phyloP scores from a whole-genome alignment of 1,139 yeast genomes.

The Saccharomyces hybrid region DNA sequence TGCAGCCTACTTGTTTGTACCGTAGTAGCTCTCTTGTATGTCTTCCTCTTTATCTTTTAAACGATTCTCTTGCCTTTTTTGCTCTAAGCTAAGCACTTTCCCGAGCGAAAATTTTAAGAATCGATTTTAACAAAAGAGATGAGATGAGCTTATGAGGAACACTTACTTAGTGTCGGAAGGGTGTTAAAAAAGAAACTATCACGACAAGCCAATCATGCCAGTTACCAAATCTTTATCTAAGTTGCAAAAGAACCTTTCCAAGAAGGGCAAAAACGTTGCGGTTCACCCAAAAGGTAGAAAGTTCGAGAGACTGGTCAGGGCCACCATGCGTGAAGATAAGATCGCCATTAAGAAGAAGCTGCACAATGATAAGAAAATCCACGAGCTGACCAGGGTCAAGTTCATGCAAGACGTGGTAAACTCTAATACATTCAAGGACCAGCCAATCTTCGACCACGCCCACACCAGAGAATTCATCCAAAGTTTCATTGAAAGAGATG shows the following conservation, averaged over 20 bases:
- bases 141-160: not conserved
- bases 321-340: constrained; percentile 72
- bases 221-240: constrained; percentile 64
- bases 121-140: not conserved
- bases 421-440: constrained; percentile 37
- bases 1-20: not conserved
- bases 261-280: constrained; percentile 33
- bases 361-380: constrained; percentile 51
- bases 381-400: constrained; percentile 47
- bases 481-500: constrained; percentile 59
- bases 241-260: constrained; percentile 50
- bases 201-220: constrained; percentile 48
- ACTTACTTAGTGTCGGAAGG: not conserved
- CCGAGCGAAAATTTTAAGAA: constrained; percentile 2
- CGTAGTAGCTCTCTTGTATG: too few species aligned
- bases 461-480: constrained; percentile 57
- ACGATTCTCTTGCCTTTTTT: too few species aligned
- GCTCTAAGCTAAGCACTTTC: not conserved
- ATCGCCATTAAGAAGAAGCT: constrained; percentile 49
- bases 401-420: constrained; percentile 60
- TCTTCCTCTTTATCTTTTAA: not conserved
- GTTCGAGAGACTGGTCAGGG: constrained; percentile 73
- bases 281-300: constrained; percentile 87
- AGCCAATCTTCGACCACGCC: constrained; percentile 40
- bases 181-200: not conserved